Conservation (phyloP, 257 asterid species). For the Capsicum pubescens region DNA sequence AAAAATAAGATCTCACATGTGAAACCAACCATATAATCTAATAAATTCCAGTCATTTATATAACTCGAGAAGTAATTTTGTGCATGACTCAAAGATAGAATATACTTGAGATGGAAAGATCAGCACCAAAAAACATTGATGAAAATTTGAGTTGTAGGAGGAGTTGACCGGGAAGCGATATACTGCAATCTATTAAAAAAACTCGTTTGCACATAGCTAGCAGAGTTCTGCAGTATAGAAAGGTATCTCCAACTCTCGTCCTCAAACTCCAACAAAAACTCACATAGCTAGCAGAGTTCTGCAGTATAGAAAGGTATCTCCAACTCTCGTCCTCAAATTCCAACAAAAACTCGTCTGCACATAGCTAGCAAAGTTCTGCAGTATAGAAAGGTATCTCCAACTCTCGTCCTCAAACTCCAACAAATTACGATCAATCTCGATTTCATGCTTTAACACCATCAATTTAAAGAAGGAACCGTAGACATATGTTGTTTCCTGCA, state of each 20-base stretch:
- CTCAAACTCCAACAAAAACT: conserved; percentile 44
- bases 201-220: conserved; percentile 40
- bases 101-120: conserved; percentile 20
- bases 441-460: conserved; percentile 48
- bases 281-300: conserved; percentile 43
- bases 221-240: conserved; percentile 42
- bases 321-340: conserved; percentile 40
- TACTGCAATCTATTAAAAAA: conserved; percentile 47
- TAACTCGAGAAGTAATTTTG: not conserved
- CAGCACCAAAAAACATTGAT: not conserved
- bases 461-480: conserved; percentile 50
- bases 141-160: conserved; percentile 25
- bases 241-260: conserved; percentile 28
- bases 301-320: conserved; percentile 33
- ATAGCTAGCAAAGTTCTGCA: conserved; percentile 45
- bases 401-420: conserved; percentile 40
- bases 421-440: conserved; percentile 51
- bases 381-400: conserved; percentile 18
- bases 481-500: conserved; percentile 50
- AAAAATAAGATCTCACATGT: not conserved
- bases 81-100: not conserved
- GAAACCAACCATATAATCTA: not conserved
- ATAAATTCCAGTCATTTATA: not conserved
- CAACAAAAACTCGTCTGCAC: conserved; percentile 43
- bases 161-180: conserved; percentile 44